Evolutionary conservation across 495 filamentous ascomycete genomes (phyloP), one percentile per base, ranked within the genome.

Genomic region (Cairneyella variabilis): DNA sequence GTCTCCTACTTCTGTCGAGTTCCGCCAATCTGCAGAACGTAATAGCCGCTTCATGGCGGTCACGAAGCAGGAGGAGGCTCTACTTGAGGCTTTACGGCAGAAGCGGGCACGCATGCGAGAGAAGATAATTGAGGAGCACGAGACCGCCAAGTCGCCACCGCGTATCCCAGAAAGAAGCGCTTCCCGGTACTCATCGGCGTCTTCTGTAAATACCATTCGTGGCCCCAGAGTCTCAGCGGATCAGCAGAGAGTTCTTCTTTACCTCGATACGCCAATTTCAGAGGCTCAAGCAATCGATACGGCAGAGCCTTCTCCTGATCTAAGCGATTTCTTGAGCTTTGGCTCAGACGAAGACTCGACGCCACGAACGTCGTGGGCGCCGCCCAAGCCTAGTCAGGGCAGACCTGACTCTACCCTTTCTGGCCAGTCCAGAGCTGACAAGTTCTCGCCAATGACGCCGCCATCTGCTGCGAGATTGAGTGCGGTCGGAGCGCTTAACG

Each of bases 21-120:
- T 74, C 57, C 61, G 41, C 20, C 53, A 47, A 20, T 18, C 32
- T 25, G 22, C 48, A 17, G 46, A 46, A 34, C 16, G 23, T 17
- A 74, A 76, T 56, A 85, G 80, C 45, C 83, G 84, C 32, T 73
- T 93, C 34, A 93, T 96, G 80, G 85, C 87, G 0, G 89, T 95
- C 43, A 95, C 89, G 0, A 76, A 82, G 46, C 89, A 95, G 67
- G 91, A 96, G 64, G 85, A 90, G 62, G 81, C 86, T 63, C 72
- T 96, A 5, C 71, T 96, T 7, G 86, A 89, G 57, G 86, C 88
- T 12, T 83, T 96, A 77, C 77, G 91, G 28, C 69, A 80, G 59
- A 90, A 90, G 62, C 76, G 88, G 38, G 86, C 88, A 28, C 80
- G 81, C 25, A 87, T 95, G 75, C 82, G 83, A 0, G 83, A 89